Percentiles rank a stretch among this genome's conserved stretches.
Evolutionary conservation across 225 moss, liverwort and hornwort genomes (phyloP).

Genomic region (Thuidium tamariscinum): DNA sequence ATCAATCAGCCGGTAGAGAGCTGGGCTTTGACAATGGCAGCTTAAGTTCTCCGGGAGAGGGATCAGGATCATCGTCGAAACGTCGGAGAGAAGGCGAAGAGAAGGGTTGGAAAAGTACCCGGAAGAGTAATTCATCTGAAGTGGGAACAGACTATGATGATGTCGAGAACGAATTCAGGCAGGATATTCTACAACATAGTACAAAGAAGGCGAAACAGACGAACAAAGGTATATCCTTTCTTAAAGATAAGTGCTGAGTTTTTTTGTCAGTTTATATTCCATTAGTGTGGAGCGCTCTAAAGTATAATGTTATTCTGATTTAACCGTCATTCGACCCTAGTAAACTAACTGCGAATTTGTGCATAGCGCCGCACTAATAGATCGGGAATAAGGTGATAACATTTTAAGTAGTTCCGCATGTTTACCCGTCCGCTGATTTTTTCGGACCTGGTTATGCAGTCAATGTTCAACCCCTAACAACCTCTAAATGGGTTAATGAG

Average conservation of each 20-base stretch:
- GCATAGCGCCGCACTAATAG: not conserved
- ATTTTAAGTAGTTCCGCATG: not conserved
- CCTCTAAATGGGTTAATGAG: slow-evolving; percentile 36
- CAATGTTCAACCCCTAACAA: slow-evolving; percentile 23
- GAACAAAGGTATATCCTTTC: not conserved
- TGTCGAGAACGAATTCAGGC: slow-evolving; percentile 42
- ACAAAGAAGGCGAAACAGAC: slow-evolving; percentile 59
- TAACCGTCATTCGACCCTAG: not conserved
- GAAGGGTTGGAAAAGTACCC: slow-evolving; percentile 35
- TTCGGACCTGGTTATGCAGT: slow-evolving; percentile 4
- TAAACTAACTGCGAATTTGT: not conserved
- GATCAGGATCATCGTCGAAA: slow-evolving; percentile 35
- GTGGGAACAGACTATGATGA: not conserved
- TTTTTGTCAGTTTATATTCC: not conserved
- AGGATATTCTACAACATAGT: slow-evolving; percentile 14
- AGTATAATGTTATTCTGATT: not conserved
- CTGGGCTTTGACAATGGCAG: slow-evolving; percentile 2
- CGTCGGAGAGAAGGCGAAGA: slow-evolving; percentile 51
- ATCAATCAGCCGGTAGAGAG: slow-evolving; percentile 21
- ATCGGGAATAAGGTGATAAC: not conserved
- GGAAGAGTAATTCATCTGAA: slow-evolving; percentile 3
- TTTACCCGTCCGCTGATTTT: not conserved
- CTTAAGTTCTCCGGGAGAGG: slow-evolving; percentile 7
- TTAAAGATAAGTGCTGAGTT: not conserved
- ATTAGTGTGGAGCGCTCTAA: not conserved